Percentiles rank a stretch among this genome's conserved stretches.
Conservation (phyloP, 352 stramenopile genomes). For the Globisporangium irregulare region DNA sequence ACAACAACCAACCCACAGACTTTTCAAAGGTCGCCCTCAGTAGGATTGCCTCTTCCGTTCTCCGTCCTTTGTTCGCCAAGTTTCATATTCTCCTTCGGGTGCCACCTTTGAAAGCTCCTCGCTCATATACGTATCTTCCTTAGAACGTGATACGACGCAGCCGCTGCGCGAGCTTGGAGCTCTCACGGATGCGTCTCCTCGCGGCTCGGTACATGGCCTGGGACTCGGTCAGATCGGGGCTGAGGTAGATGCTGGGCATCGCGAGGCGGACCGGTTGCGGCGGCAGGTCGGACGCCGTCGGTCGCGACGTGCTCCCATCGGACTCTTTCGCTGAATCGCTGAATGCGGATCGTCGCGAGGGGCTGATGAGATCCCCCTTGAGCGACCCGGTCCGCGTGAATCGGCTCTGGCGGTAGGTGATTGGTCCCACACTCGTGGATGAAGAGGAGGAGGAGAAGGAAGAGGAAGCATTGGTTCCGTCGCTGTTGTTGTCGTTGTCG, state of each 20-base stretch:
- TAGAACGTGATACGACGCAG: slow-evolving; percentile 50
- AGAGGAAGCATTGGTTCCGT: neutral
- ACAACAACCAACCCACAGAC: no score
- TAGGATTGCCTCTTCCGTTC: no score
- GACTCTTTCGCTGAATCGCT: slow-evolving; percentile 8
- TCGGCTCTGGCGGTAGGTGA: slow-evolving; percentile 8
- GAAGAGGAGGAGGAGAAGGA: neutral
- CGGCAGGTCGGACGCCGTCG: slow-evolving; percentile 23
- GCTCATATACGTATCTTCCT: neutral
- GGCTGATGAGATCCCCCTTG: slow-evolving; percentile 3
- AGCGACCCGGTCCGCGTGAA: slow-evolving; percentile 1
- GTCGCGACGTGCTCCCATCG: slow-evolving; percentile 8
- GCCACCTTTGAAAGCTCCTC: no score
- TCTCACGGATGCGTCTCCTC: slow-evolving; percentile 37
- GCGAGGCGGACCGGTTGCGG: slow-evolving; percentile 38
- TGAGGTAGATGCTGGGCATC: slow-evolving; percentile 62
- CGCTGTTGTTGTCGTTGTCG: neutral
- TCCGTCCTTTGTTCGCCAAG: no score
- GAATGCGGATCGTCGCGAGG: neutral
- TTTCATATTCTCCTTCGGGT: no score
- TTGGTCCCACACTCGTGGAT: neutral
- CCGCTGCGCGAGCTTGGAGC: slow-evolving; percentile 35
- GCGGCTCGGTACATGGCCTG: slow-evolving; percentile 40
- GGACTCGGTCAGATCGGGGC: slow-evolving; percentile 37
- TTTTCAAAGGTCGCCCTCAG: no score